phyloP scores from a whole-genome alignment of 192 early-diverging fungal species.

The Geosiphon pyriformis region DNA sequence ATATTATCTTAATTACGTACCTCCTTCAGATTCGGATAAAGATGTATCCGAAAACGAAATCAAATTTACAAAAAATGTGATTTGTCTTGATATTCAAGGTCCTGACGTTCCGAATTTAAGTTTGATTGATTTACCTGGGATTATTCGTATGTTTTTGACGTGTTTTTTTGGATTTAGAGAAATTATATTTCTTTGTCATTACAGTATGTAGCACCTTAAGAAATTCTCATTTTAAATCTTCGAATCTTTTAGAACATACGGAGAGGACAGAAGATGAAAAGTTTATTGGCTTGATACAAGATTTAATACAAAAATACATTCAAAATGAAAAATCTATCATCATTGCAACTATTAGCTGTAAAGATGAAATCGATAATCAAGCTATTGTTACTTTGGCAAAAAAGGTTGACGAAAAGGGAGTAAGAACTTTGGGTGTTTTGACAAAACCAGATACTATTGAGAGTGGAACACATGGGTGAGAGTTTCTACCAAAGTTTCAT shows the following conservation, averaged over 20 bases:
- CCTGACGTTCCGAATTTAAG: slow-evolving; percentile 44
- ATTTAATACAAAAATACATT: slow-evolving; percentile 43
- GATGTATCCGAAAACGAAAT: slow-evolving; percentile 46
- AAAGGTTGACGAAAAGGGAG: slow-evolving; percentile 47
- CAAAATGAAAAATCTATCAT: slow-evolving; percentile 46
- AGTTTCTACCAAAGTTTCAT: no score
- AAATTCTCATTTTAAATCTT: no score
- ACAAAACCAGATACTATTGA: slow-evolving; percentile 62
- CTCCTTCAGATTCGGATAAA: slow-evolving; percentile 17
- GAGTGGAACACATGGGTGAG: no score
- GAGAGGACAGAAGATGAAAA: slow-evolving; percentile 32
- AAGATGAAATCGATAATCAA: slow-evolving; percentile 59
- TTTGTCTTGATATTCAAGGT: slow-evolving; percentile 50
- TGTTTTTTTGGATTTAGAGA: no score
- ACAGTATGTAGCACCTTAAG: no score
- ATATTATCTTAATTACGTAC: slow-evolving; percentile 3
- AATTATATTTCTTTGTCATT: no score
- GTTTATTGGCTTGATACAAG: slow-evolving; percentile 45
- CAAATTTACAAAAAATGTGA: slow-evolving; percentile 33
- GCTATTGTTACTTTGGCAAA: slow-evolving; percentile 47
- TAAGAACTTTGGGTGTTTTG: slow-evolving; percentile 52
- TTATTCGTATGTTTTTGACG: slow-evolving; percentile 40
- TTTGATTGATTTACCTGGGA: slow-evolving; percentile 59
- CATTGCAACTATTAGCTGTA: slow-evolving; percentile 51
- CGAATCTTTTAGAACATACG: background rate